Evolutionary conservation across 768 basidiomycete species (phyloP).

Genomic region (Termitomyces sp.): DNA sequence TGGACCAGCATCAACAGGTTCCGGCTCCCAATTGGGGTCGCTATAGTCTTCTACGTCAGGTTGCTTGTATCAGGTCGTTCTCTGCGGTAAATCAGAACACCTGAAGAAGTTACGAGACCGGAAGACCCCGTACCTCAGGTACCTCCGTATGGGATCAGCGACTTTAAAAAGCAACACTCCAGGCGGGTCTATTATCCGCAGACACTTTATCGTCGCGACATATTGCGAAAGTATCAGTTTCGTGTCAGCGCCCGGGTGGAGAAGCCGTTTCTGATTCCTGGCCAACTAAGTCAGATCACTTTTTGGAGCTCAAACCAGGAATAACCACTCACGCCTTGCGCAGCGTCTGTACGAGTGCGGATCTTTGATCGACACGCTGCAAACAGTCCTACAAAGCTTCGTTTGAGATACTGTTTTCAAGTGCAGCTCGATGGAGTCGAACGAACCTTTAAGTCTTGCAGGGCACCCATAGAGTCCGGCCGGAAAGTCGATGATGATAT

Average conservation of each 20-base stretch:
- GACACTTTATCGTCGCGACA: conserved; percentile 85
- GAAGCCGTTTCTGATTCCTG: conserved; percentile 81
- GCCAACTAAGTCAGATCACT: background rate
- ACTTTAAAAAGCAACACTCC: conserved; percentile 93
- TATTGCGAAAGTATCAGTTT: conserved; percentile 87
- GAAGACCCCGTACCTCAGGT: conserved; percentile 58
- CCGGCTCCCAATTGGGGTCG: conserved; percentile 93
- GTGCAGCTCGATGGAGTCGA: background rate
- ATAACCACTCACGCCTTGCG: conserved; percentile 65
- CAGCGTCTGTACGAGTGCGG: conserved; percentile 67
- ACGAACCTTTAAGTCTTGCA: conserved; percentile 82
- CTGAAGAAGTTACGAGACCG: background rate
- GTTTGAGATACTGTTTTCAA: background rate
- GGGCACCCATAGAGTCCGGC: conserved; percentile 82
- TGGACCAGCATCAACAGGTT: conserved; percentile 94
- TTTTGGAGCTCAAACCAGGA: background rate
- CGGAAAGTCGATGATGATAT: conserved; percentile 93
- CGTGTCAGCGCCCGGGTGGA: conserved; percentile 96
- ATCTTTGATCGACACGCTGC: conserved; percentile 74
- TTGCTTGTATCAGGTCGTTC: conserved; percentile 85
- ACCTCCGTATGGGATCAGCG: conserved; percentile 85
- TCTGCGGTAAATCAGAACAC: conserved; percentile 28
- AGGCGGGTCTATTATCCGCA: conserved; percentile 87
- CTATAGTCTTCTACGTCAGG: conserved; percentile 79
- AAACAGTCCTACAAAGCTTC: conserved; percentile 53